Percentiles rank a stretch among this genome's conserved stretches.
Evolutionary conservation across 2,329 filamentous ascomycete genomes (phyloP).

Genomic region (Mycosphaerella sp.): DNA sequence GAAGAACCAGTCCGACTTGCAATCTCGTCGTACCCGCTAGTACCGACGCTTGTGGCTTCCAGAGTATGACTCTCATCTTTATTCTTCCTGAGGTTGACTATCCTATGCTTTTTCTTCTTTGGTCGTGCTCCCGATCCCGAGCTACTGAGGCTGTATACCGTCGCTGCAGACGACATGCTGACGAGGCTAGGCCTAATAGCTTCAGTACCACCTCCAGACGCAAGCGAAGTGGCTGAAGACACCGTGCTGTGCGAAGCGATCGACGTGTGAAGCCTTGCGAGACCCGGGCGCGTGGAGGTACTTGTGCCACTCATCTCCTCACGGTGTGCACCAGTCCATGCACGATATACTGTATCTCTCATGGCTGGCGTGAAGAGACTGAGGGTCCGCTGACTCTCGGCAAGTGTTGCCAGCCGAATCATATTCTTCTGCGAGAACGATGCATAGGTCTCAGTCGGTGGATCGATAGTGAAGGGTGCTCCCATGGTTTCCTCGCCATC

Average conservation of each 20-base stretch:
- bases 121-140: conserved; percentile 55
- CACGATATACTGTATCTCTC: conserved; percentile 80
- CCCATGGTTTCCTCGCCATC: conserved; percentile 64
- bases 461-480: conserved; percentile 70
- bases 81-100: conserved; percentile 70
- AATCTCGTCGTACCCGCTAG: conserved; percentile 39
- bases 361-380: conserved; percentile 91
- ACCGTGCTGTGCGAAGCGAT: conserved; percentile 52
- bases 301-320: conserved; percentile 47
- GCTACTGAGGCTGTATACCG: conserved; percentile 51
- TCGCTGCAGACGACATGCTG: conserved; percentile 53
- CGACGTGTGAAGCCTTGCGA: conserved; percentile 44
- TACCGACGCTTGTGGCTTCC: conserved; percentile 33
- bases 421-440: conserved; percentile 95
- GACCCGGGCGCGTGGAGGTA: conserved; percentile 39
- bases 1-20: conserved; percentile 26
- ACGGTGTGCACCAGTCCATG: conserved; percentile 78
- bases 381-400: conserved; percentile 81
- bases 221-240: conserved; percentile 50
- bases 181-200: conserved; percentile 64
- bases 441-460: conserved; percentile 73
- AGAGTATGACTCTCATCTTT: conserved; percentile 45
- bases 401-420: conserved; percentile 71
- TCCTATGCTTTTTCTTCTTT: conserved; percentile 75
- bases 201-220: conserved; percentile 58